Evolutionary conservation across 2,329 filamentous ascomycete genomes (phyloP).

Genomic region (Colletotrichum shisoi): DNA sequence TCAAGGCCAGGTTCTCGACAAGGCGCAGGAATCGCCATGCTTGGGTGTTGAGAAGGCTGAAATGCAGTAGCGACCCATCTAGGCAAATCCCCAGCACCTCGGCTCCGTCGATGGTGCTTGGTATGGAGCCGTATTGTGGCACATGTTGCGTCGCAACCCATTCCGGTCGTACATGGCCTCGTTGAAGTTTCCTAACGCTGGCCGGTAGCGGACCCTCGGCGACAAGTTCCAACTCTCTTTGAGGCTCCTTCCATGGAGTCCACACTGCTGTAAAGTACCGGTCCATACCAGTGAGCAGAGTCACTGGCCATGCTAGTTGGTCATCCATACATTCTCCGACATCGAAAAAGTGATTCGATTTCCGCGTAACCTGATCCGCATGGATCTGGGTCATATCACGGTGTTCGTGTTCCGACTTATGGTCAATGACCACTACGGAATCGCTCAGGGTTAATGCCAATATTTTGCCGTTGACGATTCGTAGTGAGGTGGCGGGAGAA

Average conservation of each 20-base stretch:
- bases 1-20: slow-evolving; percentile 72
- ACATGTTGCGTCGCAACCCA: slow-evolving; percentile 54
- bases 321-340: slow-evolving; percentile 49
- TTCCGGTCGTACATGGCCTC: slow-evolving; percentile 60
- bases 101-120: slow-evolving; percentile 54
- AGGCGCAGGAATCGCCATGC: slow-evolving; percentile 76
- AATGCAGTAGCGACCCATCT: slow-evolving; percentile 73
- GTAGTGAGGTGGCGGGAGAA: slow-evolving; percentile 61
- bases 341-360: slow-evolving; percentile 57
- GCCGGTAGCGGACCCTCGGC: slow-evolving; percentile 65
- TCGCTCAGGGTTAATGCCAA: slow-evolving; percentile 62
- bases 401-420: slow-evolving; percentile 49
- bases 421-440: slow-evolving; percentile 65
- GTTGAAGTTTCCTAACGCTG: slow-evolving; percentile 65
- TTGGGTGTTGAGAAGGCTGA: slow-evolving; percentile 69
- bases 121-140: slow-evolving; percentile 54
- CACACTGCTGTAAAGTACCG: slow-evolving; percentile 60
- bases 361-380: slow-evolving; percentile 56
- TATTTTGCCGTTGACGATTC: slow-evolving; percentile 57
- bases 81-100: slow-evolving; percentile 72
- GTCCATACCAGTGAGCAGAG: slow-evolving; percentile 58
- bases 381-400: slow-evolving; percentile 54
- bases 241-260: slow-evolving; percentile 55
- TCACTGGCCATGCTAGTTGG: slow-evolving; percentile 51
- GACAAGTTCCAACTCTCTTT: slow-evolving; percentile 55